Evolutionary conservation across 2,329 filamentous ascomycete genomes (phyloP).

Genomic region (Aureobasidium sp.): DNA sequence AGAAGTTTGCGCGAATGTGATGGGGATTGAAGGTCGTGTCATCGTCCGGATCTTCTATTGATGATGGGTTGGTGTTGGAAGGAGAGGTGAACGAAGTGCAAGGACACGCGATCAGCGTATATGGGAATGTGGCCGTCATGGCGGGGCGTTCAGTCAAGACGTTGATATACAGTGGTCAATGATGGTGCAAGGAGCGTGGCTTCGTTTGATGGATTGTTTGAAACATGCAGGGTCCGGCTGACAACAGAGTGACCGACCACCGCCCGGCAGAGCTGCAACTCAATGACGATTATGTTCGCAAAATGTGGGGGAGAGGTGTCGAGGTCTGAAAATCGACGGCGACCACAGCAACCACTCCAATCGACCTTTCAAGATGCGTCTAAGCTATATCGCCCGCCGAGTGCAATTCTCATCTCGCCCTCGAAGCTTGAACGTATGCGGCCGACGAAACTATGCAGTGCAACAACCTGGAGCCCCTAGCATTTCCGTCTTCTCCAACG

Average conservation of each 20-base stretch:
- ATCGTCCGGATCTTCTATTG: constrained; percentile 2
- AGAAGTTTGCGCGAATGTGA: constrained; percentile 77
- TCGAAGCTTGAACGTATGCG: neutral
- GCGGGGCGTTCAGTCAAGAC: constrained; percentile 26
- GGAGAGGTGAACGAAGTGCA: constrained; percentile 38
- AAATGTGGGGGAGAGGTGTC: constrained; percentile 7
- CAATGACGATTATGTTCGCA: constrained; percentile 2
- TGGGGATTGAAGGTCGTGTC: constrained; percentile 76
- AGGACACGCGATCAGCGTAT: constrained; percentile 57
- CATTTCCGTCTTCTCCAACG: constrained; percentile 84
- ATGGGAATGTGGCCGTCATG: constrained; percentile 49
- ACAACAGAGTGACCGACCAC: neutral
- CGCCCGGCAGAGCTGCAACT: neutral
- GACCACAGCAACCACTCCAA: neutral
- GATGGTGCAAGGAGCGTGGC: neutral
- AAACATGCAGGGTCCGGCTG: neutral
- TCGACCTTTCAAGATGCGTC: neutral
- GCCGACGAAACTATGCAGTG: constrained; percentile 54
- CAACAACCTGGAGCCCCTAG: constrained; percentile 68
- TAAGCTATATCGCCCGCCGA: neutral
- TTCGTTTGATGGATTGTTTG: neutral
- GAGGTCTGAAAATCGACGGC: neutral
- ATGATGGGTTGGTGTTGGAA: neutral
- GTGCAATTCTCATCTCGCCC: constrained; percentile 1
- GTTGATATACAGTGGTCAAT: neutral